Evolutionary conservation across 2,329 filamentous ascomycete genomes (phyloP), one percentile per base, ranked within the genome.

Genomic region (Ophiostoma quercus): DNA sequence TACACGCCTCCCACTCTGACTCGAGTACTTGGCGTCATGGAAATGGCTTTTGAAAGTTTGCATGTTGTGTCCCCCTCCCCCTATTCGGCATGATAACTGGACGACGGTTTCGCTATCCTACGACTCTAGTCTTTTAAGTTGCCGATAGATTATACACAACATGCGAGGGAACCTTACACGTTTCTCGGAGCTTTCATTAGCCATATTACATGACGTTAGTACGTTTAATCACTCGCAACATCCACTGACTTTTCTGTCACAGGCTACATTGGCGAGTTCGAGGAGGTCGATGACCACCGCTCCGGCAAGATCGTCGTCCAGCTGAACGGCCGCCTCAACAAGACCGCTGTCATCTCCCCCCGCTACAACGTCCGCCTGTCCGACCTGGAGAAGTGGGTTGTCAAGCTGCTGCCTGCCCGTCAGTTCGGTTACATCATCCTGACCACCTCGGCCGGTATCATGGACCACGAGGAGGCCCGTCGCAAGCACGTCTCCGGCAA

Each of bases 301-400:
- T 95, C 94, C 80, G 95, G 95, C 88, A 99, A 99, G 91, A 97
- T 99, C 75, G 93, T 99, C 79, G 95, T 99, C 80, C 95, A 99
- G 89, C 91, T 99, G 76, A 99, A 97, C 86, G 95, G 95, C 84
- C 95, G 79, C 77, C 88, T 97, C 83, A 97, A 97, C 92, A 97
- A 98, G 90, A 95, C 92, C 75, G 95, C 94, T 88, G 94, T 97
- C 86, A 99, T 99, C 89, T 95, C 90, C 76, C 95, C 95, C 82
- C 92, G 95, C 83, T 99, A 97, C 92, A 98, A 98, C 89, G 92
- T 99, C 84, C 93, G 94, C 83, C 93, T 99, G 80, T 85, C 87
- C 79, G 95, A 99, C 79, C 88, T 99, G 81, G 95, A 99, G 92
- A 97, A 98, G 88, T 99, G 95, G 95, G 93, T 98, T 79, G 92